phyloP scores from a whole-genome alignment of 495 filamentous ascomycete species.

The Penicillium soppii region DNA sequence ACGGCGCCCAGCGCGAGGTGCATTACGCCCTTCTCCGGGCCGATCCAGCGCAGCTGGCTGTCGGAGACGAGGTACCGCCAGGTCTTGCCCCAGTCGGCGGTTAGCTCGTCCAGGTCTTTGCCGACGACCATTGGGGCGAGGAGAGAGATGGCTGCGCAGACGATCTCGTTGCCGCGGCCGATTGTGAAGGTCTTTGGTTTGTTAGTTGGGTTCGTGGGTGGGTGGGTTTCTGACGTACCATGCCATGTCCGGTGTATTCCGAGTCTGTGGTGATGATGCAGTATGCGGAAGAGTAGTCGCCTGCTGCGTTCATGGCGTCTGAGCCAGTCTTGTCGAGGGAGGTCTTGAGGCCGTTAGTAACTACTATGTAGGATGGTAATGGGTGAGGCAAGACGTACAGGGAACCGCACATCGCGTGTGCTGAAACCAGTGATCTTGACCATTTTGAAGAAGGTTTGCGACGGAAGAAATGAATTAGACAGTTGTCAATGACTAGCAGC shows the following conservation, averaged over 20 bases:
- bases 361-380: background rate
- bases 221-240: slow-evolving; percentile 53
- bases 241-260: slow-evolving; percentile 73
- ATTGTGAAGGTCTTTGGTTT: slow-evolving; percentile 85
- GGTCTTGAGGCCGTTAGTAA: slow-evolving; percentile 49
- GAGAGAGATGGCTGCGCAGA: slow-evolving; percentile 79
- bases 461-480: background rate
- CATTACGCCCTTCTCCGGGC: slow-evolving; percentile 92
- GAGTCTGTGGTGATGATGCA: slow-evolving; percentile 86
- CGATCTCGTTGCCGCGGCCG: slow-evolving; percentile 91
- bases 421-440: slow-evolving; percentile 79
- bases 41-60: slow-evolving; percentile 91
- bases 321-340: slow-evolving; percentile 93
- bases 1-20: slow-evolving; percentile 89
- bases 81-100: slow-evolving; percentile 80
- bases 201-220: background rate
- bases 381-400: slow-evolving; percentile 45
- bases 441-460: slow-evolving; percentile 33
- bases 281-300: slow-evolving; percentile 91
- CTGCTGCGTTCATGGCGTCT: slow-evolving; percentile 95
- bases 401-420: slow-evolving; percentile 88
- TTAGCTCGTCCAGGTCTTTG: slow-evolving; percentile 72
- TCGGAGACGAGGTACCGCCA: slow-evolving; percentile 91
- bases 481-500: background rate
- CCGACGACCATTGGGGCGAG: slow-evolving; percentile 70